Percentiles rank a stretch among this genome's conserved stretches.
Evolutionary conservation across 2,329 filamentous ascomycete genomes (phyloP).

Genomic region (Alternaria angustiovoidea): DNA sequence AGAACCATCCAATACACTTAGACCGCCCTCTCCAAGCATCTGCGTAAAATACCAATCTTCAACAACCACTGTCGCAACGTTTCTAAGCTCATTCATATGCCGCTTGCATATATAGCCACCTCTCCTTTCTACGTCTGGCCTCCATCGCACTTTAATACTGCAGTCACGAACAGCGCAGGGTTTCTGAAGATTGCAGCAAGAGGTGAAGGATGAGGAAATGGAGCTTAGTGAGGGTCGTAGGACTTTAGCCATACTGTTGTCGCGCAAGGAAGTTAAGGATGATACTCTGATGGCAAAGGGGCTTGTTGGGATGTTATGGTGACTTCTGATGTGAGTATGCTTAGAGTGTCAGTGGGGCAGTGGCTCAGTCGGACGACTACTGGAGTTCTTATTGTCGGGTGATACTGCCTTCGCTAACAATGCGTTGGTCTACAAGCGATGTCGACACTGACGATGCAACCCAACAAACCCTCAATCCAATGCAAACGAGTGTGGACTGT

Average conservation of each 20-base stretch:
- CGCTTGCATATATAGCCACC: neutral
- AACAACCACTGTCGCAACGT: neutral
- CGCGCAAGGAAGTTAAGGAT: too few relatives aligned
- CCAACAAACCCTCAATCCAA: neutral
- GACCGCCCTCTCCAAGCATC: neutral
- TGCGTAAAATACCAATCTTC: slow-evolving; percentile 3
- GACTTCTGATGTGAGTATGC: neutral
- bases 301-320: neutral
- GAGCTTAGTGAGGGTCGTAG: neutral
- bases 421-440: neutral
- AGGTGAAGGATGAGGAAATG: neutral
- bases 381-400: neutral
- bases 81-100: neutral
- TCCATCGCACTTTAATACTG: neutral
- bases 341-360: neutral
- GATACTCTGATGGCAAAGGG: too few relatives aligned
- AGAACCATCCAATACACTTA: neutral
- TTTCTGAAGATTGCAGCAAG: slow-evolving; percentile 2
- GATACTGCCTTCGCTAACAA: neutral
- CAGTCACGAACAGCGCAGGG: slow-evolving; percentile 1
- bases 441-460: neutral
- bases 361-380: neutral
- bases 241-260: neutral
- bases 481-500: neutral
- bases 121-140: neutral